phyloP scores from a whole-genome alignment of 192 early-diverging fungal species.

The Coemansia reversa region DNA sequence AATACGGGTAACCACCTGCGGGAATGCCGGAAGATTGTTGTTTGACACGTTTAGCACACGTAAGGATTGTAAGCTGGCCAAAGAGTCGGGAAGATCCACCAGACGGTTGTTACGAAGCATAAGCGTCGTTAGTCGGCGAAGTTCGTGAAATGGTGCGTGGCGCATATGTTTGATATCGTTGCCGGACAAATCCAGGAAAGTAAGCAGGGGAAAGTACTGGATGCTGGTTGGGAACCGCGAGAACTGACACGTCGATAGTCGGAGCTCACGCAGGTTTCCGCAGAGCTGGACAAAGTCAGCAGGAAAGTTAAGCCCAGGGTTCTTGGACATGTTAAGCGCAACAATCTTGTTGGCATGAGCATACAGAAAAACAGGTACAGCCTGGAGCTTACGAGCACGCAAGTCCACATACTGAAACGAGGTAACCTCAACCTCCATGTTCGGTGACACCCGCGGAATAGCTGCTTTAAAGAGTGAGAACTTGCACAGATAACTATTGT shows the following conservation, averaged over 20 bases:
- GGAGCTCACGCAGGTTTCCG: constrained; percentile 62
- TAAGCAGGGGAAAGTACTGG: constrained; percentile 61
- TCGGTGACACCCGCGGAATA: constrained; percentile 54
- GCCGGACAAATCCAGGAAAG: constrained; percentile 73
- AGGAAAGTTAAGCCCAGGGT: constrained; percentile 78
- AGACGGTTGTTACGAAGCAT: constrained; percentile 73
- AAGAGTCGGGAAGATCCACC: constrained; percentile 64
- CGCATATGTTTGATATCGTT: constrained; percentile 72
- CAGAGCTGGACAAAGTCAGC: constrained; percentile 81
- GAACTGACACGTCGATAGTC: constrained; percentile 71
- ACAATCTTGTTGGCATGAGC: constrained; percentile 69
- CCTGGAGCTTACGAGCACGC: constrained; percentile 68
- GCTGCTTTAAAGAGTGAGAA: constrained; percentile 68
- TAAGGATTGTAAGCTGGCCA: constrained; percentile 61
- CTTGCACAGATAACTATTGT: constrained; percentile 82
- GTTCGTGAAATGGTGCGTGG: constrained; percentile 61
- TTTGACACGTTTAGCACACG: constrained; percentile 73
- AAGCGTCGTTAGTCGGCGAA: constrained; percentile 62
- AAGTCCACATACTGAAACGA: constrained; percentile 68
- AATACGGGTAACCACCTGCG: constrained; percentile 63
- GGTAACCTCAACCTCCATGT: constrained; percentile 53
- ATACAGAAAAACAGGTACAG: constrained; percentile 77
- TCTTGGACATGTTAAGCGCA: constrained; percentile 79
- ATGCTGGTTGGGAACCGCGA: constrained; percentile 67
- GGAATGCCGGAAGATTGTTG: constrained; percentile 74